Base-by-base conservation (phyloP, 176 grass and related monocot genomes). In the Elaeis guineensis region DNA sequence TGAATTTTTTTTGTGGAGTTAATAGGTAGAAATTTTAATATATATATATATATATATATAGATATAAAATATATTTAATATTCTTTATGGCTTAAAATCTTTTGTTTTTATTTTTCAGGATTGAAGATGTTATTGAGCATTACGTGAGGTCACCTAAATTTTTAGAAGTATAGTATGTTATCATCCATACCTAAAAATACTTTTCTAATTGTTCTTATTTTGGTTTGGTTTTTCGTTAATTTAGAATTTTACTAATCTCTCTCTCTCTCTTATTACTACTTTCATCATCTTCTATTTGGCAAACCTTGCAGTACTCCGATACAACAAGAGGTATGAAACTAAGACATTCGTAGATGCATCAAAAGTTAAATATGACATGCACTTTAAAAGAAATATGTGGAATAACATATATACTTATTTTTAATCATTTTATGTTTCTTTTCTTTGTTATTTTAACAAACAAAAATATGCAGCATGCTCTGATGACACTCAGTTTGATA, bases 281-380 rank as follows among this genome's bases (percentile, higher is more conserved):
- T 14, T 44, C 35, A 44, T 44, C 35, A 44, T 44, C 35, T 44
- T 44, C 35, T 44, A 44, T 21, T 29, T 17, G 57, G 22, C 17
- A 11, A 59, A 59, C 30, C 57, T 17, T 59, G 25, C 58, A 61
- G 58, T 61, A 61, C 17, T 32, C n/a, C 2, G 39, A 23, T 0
- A 23, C 16, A 61, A 61, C 58, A 61, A 61, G 58, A 61, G 58
- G 58, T 61, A 61, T 19, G 58, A 44, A 44, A 44, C 11, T 14
- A 44, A 44, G 35, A 44, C 35, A 14, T 44, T 44, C 35, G 12
- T 9, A 44, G 35, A 12, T 44, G 11, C 35, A 44, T 12, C 35
- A 44, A 12, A 44, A 44, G 2, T 11, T 44, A 12, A 44, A 12
- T 44, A 44, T 3, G 35, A 14, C 11, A 44, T 14, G 7, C 11